Percentiles rank a stretch among this genome's conserved stretches.
Evolutionary conservation across 116 monocot species (phyloP).

Genomic region (Papilionanthe hybrid): DNA sequence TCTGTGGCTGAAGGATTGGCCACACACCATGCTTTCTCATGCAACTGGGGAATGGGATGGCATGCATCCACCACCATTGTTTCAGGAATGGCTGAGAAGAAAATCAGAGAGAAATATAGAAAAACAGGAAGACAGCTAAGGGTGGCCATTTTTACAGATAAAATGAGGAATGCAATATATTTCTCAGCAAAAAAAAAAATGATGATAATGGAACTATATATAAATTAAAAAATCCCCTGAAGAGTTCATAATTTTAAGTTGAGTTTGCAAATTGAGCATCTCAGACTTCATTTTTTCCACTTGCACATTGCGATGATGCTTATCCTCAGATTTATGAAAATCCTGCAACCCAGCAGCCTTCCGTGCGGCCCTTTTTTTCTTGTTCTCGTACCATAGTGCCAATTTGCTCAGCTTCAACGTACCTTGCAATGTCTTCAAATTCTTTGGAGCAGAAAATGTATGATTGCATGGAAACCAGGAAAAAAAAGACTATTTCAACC

Average conservation of each 20-base stretch:
- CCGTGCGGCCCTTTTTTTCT: conserved; percentile 86
- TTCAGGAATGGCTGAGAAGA: too few species aligned
- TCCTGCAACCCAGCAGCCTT: conserved; percentile 84
- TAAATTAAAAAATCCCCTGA: conserved; percentile 22
- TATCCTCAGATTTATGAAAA: conserved; percentile 79
- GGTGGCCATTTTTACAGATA: too few species aligned
- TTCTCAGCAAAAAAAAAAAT: too few species aligned
- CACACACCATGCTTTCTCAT: conserved; percentile 19
- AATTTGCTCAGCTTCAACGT: conserved; percentile 86
- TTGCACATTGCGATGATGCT: conserved; percentile 69
- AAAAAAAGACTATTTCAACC: conserved; percentile 91
- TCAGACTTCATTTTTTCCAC: conserved; percentile 99
- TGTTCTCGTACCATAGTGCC: conserved; percentile 92
- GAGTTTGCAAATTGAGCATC: conserved; percentile 85
- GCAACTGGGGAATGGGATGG: background rate
- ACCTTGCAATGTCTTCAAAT: conserved; percentile 89
- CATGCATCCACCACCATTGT: background rate
- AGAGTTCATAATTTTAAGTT: conserved; percentile 64
- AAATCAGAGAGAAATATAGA: too few species aligned
- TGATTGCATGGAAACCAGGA: conserved; percentile 86
- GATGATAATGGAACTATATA: too few species aligned
- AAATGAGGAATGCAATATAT: too few species aligned
- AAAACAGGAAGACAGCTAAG: too few species aligned
- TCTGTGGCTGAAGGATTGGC: conserved; percentile 23
- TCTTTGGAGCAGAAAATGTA: conserved; percentile 84